phyloP scores from a whole-genome alignment of 2,329 filamentous ascomycete genomes.

The Penicillium capsulatum region DNA sequence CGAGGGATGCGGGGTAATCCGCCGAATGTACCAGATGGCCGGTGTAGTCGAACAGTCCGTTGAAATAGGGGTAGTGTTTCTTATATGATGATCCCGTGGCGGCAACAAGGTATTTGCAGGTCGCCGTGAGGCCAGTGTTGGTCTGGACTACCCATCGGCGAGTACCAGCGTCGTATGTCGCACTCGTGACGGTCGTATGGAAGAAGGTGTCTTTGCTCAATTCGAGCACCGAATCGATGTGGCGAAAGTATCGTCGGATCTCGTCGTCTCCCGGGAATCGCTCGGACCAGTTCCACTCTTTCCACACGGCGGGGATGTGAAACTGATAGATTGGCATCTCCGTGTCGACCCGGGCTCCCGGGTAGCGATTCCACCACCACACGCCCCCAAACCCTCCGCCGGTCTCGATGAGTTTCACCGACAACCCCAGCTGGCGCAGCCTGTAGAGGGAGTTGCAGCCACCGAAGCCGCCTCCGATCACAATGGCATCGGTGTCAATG shows the following conservation, averaged over 20 bases:
- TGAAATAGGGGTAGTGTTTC: too few species aligned
- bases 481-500: conserved; percentile 41
- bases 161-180: conserved; percentile 14
- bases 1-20: conserved; percentile 19
- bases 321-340: conserved; percentile 45
- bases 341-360: conserved; percentile 47
- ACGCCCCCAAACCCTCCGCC: conserved; percentile 40
- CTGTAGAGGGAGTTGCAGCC: conserved; percentile 37
- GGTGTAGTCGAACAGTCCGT: conserved; percentile 40
- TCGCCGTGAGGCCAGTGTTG: too few species aligned
- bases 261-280: conserved; percentile 36
- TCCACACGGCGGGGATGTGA: conserved; percentile 20
- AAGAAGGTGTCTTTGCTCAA: conserved; percentile 40
- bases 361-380: conserved; percentile 49
- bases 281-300: conserved; percentile 35
- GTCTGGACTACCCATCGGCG: too few species aligned
- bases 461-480: conserved; percentile 42
- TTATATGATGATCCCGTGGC: too few species aligned
- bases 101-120: too few species aligned
- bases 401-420: conserved; percentile 13
- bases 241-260: conserved; percentile 32
- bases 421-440: conserved; percentile 28
- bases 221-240: conserved; percentile 31
- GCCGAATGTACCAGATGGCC: conserved; percentile 41
- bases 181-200: conserved; percentile 35